Evolutionary conservation across 1,284 basidiomycete species (phyloP).

Genomic region (Filobasidium uniguttulatum): DNA sequence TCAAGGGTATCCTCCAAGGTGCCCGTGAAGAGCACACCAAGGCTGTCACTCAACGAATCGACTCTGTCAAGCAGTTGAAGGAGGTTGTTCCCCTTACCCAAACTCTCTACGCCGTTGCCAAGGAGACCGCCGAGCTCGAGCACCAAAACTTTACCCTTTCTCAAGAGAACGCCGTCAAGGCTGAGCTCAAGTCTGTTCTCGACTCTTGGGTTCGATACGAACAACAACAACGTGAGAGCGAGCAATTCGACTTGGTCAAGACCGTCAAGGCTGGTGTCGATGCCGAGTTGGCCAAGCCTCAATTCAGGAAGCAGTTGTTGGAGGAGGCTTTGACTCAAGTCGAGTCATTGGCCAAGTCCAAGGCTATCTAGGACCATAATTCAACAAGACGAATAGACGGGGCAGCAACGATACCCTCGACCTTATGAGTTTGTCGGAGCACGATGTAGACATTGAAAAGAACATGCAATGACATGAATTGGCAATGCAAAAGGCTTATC

Average conservation of each 20-base stretch:
- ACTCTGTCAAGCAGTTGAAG: slow-evolving; percentile 80
- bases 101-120: slow-evolving; percentile 81
- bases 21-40: slow-evolving; percentile 82
- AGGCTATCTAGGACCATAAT: slow-evolving; percentile 57
- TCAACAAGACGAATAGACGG: too few species aligned
- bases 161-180: slow-evolving; percentile 73
- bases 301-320: slow-evolving; percentile 84
- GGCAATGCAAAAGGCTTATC: too few species aligned
- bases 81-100: slow-evolving; percentile 83
- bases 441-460: too few species aligned
- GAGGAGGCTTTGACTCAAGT: slow-evolving; percentile 73
- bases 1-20: slow-evolving; percentile 66
- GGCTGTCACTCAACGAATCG: slow-evolving; percentile 84
- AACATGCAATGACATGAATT: too few species aligned
- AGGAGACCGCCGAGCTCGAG: slow-evolving; percentile 89
- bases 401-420: too few species aligned
- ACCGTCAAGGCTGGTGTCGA: slow-evolving; percentile 75
- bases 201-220: slow-evolving; percentile 98
- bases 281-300: slow-evolving; percentile 71
- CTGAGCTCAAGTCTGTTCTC: slow-evolving; percentile 86
- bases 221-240: slow-evolving; percentile 88
- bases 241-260: slow-evolving; percentile 83
- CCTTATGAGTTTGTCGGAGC: too few species aligned
- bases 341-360: slow-evolving; percentile 50
- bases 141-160: slow-evolving; percentile 77